Evolutionary conservation across 176 grass and related monocot species (phyloP), one percentile per base, ranked within the genome.

Genomic region (Musa itinerans): DNA sequence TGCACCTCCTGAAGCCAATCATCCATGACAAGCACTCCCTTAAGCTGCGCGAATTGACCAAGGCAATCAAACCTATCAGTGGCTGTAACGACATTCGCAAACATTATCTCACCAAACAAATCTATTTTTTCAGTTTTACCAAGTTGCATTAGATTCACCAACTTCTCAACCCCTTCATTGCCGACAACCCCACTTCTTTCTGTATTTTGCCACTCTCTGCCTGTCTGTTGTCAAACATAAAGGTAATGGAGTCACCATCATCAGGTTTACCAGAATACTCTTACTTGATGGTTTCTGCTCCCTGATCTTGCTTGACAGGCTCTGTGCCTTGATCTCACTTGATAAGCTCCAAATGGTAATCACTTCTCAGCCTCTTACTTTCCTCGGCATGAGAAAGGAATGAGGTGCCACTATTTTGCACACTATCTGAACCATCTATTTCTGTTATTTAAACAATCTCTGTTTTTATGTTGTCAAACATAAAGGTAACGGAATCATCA

Each of bases 1-100:
- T 92, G 89, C 63, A 87, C 89, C 84, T 92, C 92, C 78, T 96
- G 89, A 71, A 96, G 84, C 92, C 92, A 92, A 65, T 89, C 87
- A 74, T 96, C 89, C 61, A 96, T 77, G 48, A 92, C 86, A 2
- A 86, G 86, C 34, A 89, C 86, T 51, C 92, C 89, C 72, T 82
- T 89, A 65, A 89, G 87, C 79, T 89, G 86, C 77, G 89, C 85
- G 63, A 92, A 92, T 61, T 75, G 82, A 71, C 58, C 64, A 59
- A 96, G 89, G 53, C 86, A 92, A 75, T 96, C 92, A 52, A 51
- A 53, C 53, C 43, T 80, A 59, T 96, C 87, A 17, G 92, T 96
- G 71, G 89, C 82, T 22, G 92, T 72, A 70, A 96, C 89, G 52
- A 96, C 74, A 87, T 87, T 78, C 2, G 89, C 89, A 61, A 96